A percentile compares a stretch with the other conserved stretches of the same genome.
Evolutionary conservation across 768 basidiomycete genomes (phyloP).

Genomic region (Kwoniella dendrophila): DNA sequence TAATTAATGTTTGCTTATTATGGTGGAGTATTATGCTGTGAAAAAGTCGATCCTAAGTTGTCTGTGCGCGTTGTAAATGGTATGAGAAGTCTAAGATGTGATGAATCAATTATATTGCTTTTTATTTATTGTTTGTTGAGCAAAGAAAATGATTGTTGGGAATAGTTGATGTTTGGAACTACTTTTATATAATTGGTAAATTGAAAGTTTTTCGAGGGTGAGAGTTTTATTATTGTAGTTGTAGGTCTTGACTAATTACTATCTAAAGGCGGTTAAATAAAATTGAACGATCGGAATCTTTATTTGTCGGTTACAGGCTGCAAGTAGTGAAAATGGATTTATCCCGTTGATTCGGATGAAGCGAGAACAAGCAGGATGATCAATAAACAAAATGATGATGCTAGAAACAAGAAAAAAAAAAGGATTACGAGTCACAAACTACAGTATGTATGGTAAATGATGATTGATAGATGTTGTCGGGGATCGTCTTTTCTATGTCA

Average conservation of each 20-base stretch:
- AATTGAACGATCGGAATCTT: constrained; percentile 6
- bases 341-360: constrained; percentile 8
- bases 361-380: background rate
- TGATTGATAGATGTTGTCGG: background rate
- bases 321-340: background rate
- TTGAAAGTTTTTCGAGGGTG: constrained; percentile 3
- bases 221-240: background rate
- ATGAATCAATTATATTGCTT: too few relatives aligned
- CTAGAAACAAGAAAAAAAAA: background rate
- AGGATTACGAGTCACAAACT: too few relatives aligned
- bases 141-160: background rate
- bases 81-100: too few relatives aligned
- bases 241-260: background rate
- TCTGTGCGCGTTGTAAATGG: too few relatives aligned
- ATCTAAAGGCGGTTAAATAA: background rate
- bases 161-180: background rate
- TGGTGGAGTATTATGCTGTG: background rate
- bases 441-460: background rate
- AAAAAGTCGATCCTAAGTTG: background rate
- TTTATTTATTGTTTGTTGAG: background rate
- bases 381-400: background rate
- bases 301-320: background rate
- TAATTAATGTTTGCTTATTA: background rate
- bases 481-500: too few relatives aligned
- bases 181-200: constrained; percentile 1